phyloP scores from a whole-genome alignment of 768 basidiomycete species.

The Trametes meyenii region DNA sequence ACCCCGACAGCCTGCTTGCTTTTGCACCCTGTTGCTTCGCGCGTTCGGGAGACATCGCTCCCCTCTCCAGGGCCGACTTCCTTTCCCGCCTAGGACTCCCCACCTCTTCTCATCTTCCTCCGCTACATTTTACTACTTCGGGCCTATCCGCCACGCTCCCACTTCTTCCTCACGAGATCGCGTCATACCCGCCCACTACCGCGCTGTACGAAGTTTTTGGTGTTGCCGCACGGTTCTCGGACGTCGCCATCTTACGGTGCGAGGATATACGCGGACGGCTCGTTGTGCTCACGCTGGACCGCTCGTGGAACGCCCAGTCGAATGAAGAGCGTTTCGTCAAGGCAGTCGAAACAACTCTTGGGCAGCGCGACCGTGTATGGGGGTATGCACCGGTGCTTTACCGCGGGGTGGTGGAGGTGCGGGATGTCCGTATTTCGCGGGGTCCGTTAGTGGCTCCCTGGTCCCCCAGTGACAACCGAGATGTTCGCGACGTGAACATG shows the following conservation, averaged over 20 bases:
- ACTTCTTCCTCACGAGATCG: slow-evolving; percentile 1
- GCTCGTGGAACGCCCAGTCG: background rate
- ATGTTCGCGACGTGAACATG: too few relatives aligned
- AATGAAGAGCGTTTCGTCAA: background rate
- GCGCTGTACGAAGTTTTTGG: slow-evolving; percentile 10
- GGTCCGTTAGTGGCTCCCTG: background rate
- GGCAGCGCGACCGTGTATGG: slow-evolving; percentile 6
- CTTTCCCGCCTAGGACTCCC: background rate
- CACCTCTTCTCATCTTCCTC: background rate
- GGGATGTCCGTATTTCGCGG: background rate
- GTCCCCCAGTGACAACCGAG: background rate
- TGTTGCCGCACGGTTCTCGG: slow-evolving; percentile 2
- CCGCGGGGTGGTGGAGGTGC: background rate
- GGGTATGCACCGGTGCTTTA: background rate
- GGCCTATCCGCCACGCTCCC: background rate
- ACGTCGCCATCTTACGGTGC: slow-evolving; percentile 1
- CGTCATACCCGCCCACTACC: background rate
- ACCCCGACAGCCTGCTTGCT: slow-evolving; percentile 1
- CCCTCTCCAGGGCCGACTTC: background rate
- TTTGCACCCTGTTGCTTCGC: background rate
- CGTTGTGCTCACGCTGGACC: slow-evolving; percentile 2
- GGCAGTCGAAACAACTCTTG: slow-evolving; percentile 5
- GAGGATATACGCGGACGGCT: background rate
- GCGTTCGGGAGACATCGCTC: background rate
- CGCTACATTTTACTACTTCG: background rate